Conservation (phyloP, 495 filamentous ascomycete species). For the Neurospora tetrasperma region DNA sequence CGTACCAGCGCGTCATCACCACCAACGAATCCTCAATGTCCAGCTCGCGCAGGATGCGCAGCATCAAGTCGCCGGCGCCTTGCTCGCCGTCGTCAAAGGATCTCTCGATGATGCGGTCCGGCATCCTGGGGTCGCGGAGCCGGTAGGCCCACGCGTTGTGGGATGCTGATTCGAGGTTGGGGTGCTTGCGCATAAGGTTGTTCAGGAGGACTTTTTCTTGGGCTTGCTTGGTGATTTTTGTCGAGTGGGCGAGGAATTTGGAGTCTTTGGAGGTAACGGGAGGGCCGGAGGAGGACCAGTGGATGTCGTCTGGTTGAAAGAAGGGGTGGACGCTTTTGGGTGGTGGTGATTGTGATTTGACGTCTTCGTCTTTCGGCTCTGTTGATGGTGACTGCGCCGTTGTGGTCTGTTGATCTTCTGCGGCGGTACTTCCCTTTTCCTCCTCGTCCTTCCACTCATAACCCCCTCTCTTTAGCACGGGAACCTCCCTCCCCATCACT, state of each 20-base stretch:
- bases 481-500: slow-evolving; percentile 61
- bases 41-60: slow-evolving; percentile 72
- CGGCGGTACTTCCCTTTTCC: slow-evolving; percentile 13
- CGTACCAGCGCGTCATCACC: slow-evolving; percentile 89
- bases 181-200: slow-evolving; percentile 29
- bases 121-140: slow-evolving; percentile 5
- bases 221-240: slow-evolving; percentile 24
- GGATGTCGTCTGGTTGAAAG: slow-evolving; percentile 9
- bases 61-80: slow-evolving; percentile 69
- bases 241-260: slow-evolving; percentile 40
- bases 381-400: not conserved
- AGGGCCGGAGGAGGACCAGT: slow-evolving; percentile 28
- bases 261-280: slow-evolving; percentile 38
- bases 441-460: slow-evolving; percentile 50
- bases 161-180: slow-evolving; percentile 32
- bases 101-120: slow-evolving; percentile 54
- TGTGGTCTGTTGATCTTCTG: not conserved
- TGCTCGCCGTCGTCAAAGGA: slow-evolving; percentile 90
- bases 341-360: slow-evolving; percentile 3
- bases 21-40: slow-evolving; percentile 74
- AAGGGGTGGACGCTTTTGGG: slow-evolving; percentile 6
- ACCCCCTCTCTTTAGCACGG: slow-evolving; percentile 64
- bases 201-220: slow-evolving; percentile 27
- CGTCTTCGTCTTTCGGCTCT: not conserved
- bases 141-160: slow-evolving; percentile 49